Percentiles rank a stretch among this genome's conserved stretches.
phyloP scores from a whole-genome alignment of 768 basidiomycete species.

The Leucogyrophana mollusca region DNA sequence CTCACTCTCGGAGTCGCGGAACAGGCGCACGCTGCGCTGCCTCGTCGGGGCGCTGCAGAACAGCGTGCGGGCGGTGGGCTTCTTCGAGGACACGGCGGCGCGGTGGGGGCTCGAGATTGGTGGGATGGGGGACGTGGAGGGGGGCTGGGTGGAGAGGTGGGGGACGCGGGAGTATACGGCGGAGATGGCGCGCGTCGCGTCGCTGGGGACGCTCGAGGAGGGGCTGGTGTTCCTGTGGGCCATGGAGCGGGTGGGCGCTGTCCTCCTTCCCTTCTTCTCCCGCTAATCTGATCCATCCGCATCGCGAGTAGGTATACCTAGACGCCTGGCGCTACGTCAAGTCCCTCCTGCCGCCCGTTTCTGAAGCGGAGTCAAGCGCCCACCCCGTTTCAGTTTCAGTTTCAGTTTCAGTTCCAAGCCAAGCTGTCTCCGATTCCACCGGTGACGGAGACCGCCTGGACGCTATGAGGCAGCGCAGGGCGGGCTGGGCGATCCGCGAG shows the following conservation, averaged over 20 bases:
- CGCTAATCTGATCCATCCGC: too few relatives aligned
- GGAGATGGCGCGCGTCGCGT: slow-evolving; percentile 59
- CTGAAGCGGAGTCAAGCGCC: too few relatives aligned
- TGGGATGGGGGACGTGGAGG: slow-evolving; percentile 4
- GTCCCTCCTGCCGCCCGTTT: too few relatives aligned
- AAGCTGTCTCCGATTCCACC: too few relatives aligned
- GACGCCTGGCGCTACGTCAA: slow-evolving; percentile 63
- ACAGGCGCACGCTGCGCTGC: slow-evolving; percentile 39
- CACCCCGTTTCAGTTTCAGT: too few relatives aligned
- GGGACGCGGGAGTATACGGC: slow-evolving; percentile 70
- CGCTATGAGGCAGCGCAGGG: too few relatives aligned
- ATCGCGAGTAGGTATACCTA: slow-evolving; percentile 61
- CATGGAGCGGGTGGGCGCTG: slow-evolving; percentile 76
- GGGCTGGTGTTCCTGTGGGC: slow-evolving; percentile 75
- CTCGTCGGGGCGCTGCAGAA: slow-evolving; percentile 56
- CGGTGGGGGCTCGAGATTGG: slow-evolving; percentile 45
- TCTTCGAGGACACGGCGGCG: slow-evolving; percentile 55
- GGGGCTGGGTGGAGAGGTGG: slow-evolving; percentile 49
- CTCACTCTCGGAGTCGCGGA: neutral
- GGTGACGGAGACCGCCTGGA: too few relatives aligned
- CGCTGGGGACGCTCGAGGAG: slow-evolving; percentile 49
- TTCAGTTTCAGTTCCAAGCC: too few relatives aligned
- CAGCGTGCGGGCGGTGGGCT: slow-evolving; percentile 54
- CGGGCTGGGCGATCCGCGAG: slow-evolving; percentile 34
- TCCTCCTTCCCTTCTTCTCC: too few relatives aligned